Evolutionary conservation across 306 rosid species (phyloP), one percentile per base, ranked within the genome.

Genomic region (Delonix regia): DNA sequence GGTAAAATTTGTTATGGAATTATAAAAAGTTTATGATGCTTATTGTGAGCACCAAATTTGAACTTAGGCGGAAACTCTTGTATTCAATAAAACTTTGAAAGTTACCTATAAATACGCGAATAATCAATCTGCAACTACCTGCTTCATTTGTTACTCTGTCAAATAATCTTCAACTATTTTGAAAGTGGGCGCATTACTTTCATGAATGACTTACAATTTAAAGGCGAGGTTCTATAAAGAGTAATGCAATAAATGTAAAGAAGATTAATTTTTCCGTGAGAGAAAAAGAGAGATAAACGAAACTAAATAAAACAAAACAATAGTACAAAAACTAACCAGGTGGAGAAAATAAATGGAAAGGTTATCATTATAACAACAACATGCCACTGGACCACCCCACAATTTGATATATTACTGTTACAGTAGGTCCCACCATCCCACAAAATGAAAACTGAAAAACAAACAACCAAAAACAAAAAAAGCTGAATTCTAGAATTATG

Each of bases 281-380:
- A 4, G 4, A 49, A 16, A 49, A 53, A 53, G 28, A n/a, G 7
- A 52, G 8, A 5, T 4, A 61, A 61, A 61, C 3, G 10, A 30
- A 61, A 15, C 9, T 24, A 1, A 55, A 80, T 55, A 47, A 74
- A 67, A 74, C 76, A 66, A 53, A 71, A 45, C 2, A 77, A 4
- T 5, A 78, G 59, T 56, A 45, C 79, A 77, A 55, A 55, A 7
- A 11, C 69, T 0, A 7, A n/a, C 36, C 44, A 42, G 66, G 79
- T 65, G 55, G 19, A 57, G 45, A 61, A 67, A 73, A 55, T 41
- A 63, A 74, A 19, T 22, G 13, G 60, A 12, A 27, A 27, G 66
- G 21, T 15, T 30, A 30, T 61, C 22, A 28, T 30, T 9, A 8
- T 42, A 15, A 51, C 16, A 3, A 15, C 24, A 51, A 51, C 56